Evolutionary conservation across 768 basidiomycete species (phyloP), one percentile per base, ranked within the genome.

Genomic region (Suillus fuscotomentosus): DNA sequence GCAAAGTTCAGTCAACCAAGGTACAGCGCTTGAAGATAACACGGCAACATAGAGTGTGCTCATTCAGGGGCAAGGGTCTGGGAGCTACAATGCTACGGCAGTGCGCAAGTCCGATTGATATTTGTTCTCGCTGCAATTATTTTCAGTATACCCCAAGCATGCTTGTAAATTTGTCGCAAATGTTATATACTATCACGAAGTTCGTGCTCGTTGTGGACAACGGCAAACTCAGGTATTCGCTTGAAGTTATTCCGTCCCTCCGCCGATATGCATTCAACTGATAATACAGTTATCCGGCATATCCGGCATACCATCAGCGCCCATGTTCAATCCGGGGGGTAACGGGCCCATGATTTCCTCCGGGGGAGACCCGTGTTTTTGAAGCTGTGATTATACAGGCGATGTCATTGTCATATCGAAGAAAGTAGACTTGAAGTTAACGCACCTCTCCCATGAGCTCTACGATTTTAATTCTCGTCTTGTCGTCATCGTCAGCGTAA

Each of bases 301-400:
- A 45, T 81, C 73, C 5, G 84, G 86, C 64, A 82, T 71, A 14
- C 87, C 88, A 59, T 90, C 88, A 2, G 79, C 55, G 0, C 84
- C 86, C 31, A 88, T 66, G 8, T 76, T 80, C 36, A 86, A 76
- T n/a, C 90, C 91, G 3, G 90, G 84, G 0, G 94, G 94, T 57
- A 95, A 79, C 0, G 87, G 84, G 1, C 92, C 94, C 90, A 94
- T 94, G 60, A 95, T 83, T 69, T 92, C 91, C 22, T 84, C 71
- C 3, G 94, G 94, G 0, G 92, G 94, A 4, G 89, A 84, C 7
- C 94, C 93, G 62, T 86, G 82, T 3, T 80, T 78, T 82, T 95
- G 93, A 83, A 95, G 88, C 91, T 93, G 66, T 20, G 41, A 60
- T 56, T 24, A 4, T 39, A 15, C 38, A 22, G 3, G 24, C 5